Evolutionary conservation across 495 filamentous ascomycete genomes (phyloP).

Genomic region (Podospora australis): DNA sequence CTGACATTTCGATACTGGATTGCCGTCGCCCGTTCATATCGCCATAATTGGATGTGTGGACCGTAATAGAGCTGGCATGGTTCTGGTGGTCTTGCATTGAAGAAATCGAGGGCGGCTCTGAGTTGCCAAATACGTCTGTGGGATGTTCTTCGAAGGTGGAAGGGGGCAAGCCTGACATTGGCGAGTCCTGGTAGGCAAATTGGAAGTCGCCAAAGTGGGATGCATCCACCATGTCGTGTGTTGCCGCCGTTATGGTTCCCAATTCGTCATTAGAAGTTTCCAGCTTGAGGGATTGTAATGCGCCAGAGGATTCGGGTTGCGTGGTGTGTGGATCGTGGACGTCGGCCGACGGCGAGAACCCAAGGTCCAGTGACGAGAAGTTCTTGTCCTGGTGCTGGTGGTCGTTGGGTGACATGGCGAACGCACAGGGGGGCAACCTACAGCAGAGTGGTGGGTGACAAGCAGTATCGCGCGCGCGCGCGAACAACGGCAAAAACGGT

Average conservation of each 20-base stretch:
- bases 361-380: conserved; percentile 22
- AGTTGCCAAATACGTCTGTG: conserved; percentile 33
- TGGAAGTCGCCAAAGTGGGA: conserved; percentile 42
- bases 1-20: conserved; percentile 37
- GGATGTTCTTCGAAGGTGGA: conserved; percentile 31
- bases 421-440: neutral
- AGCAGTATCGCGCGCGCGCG: neutral
- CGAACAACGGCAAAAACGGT: conserved; percentile 6
- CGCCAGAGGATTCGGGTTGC: conserved; percentile 17
- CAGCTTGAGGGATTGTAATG: conserved; percentile 24
- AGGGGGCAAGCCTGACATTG: conserved; percentile 32
- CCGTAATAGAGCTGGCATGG: conserved; percentile 31
- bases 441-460: neutral
- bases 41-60: conserved; percentile 23
- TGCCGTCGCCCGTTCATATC: conserved; percentile 19
- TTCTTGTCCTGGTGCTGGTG: conserved; percentile 15
- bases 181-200: conserved; percentile 39
- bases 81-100: conserved; percentile 36
- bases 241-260: conserved; percentile 25
- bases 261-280: conserved; percentile 22
- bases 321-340: conserved; percentile 15
- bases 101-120: conserved; percentile 30
- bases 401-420: conserved; percentile 25
- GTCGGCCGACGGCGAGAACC: conserved; percentile 21
- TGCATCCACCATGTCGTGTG: conserved; percentile 27